Percentiles rank a stretch among this genome's conserved stretches.
Conservation (phyloP, 2,329 filamentous ascomycete genomes). For the Pseudogymnoascus pannorum region DNA sequence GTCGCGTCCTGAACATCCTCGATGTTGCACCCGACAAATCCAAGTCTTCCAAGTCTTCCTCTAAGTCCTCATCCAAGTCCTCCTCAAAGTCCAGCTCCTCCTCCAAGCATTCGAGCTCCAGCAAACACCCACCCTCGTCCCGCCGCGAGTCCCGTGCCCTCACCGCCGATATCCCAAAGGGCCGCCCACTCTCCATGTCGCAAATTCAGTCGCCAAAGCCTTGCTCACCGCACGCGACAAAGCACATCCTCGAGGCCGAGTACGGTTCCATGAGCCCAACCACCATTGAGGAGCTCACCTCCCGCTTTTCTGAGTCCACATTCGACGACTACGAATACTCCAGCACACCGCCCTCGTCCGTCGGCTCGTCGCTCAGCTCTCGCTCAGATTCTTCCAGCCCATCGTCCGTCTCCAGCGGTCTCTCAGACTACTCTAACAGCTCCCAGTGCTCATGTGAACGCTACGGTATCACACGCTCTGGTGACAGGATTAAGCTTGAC, state of each 20-base stretch:
- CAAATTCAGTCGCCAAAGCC: constrained; percentile 90
- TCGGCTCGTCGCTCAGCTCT: constrained; percentile 63
- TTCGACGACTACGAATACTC: constrained; percentile 50
- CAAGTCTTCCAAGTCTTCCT: constrained; percentile 40
- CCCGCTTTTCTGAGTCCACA: constrained; percentile 59
- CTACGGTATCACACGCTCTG: constrained; percentile 90
- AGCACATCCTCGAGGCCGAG: constrained; percentile 75
- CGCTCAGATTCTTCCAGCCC: constrained; percentile 68
- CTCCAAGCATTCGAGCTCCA: constrained; percentile 37
- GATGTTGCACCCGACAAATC: constrained; percentile 63
- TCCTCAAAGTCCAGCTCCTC: constrained; percentile 35
- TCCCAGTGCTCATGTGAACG: constrained; percentile 86
- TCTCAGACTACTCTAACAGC: constrained; percentile 71
- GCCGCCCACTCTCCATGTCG: constrained; percentile 78
- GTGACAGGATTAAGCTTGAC: constrained; percentile 91
- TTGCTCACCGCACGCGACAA: constrained; percentile 77
- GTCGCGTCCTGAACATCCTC: constrained; percentile 95
- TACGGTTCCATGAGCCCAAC: constrained; percentile 56
- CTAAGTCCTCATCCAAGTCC: constrained; percentile 34
- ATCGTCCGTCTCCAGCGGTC: constrained; percentile 50
- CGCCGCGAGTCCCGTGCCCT: constrained; percentile 36
- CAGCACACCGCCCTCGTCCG: constrained; percentile 58
- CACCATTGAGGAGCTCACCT: constrained; percentile 70
- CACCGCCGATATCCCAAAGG: constrained; percentile 69
- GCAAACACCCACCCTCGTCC: constrained; percentile 36